A percentile compares a stretch with the other conserved stretches of the same genome.
Conservation (phyloP, 257 asterid species). For the Ajuga chamaepitys region DNA sequence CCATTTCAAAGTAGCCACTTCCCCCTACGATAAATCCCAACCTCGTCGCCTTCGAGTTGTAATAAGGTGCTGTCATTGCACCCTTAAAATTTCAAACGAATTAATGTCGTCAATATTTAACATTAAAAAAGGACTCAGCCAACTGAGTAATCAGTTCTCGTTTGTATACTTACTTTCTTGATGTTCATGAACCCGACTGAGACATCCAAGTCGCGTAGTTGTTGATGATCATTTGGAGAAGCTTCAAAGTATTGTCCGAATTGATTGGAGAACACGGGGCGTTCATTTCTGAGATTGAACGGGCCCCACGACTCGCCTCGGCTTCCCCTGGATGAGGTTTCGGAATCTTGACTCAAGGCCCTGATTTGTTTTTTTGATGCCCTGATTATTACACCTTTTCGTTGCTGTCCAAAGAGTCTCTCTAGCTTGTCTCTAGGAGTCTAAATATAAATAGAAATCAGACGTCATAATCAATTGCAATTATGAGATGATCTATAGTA, state of each 20-base stretch:
- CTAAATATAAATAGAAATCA: not conserved
- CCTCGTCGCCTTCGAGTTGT: slow-evolving; percentile 34
- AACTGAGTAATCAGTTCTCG: no score
- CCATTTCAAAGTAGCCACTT: slow-evolving; percentile 35
- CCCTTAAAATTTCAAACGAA: slow-evolving; percentile 21
- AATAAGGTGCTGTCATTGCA: slow-evolving; percentile 38
- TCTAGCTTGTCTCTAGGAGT: slow-evolving; percentile 19
- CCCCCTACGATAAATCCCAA: slow-evolving; percentile 29
- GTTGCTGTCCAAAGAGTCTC: slow-evolving; percentile 24
- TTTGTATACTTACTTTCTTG: slow-evolving; percentile 15
- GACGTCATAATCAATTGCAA: no score
- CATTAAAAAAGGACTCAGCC: no score
- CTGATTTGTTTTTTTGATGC: slow-evolving; percentile 39
- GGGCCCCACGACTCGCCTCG: slow-evolving; percentile 20
- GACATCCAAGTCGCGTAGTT: slow-evolving; percentile 22
- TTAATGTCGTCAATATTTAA: no score
- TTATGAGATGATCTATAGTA: no score
- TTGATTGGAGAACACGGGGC: slow-evolving; percentile 18
- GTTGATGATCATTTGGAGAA: slow-evolving; percentile 20
- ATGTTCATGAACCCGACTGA: slow-evolving; percentile 37
- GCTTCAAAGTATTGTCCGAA: slow-evolving; percentile 31
- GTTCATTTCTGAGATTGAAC: slow-evolving; percentile 20
- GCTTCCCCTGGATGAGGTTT: slow-evolving; percentile 6
- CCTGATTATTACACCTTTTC: slow-evolving; percentile 26
- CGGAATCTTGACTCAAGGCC: slow-evolving; percentile 20